Conservation (phyloP, 352 stramenopile genomes). For the Elongisporangium anandrum region DNA sequence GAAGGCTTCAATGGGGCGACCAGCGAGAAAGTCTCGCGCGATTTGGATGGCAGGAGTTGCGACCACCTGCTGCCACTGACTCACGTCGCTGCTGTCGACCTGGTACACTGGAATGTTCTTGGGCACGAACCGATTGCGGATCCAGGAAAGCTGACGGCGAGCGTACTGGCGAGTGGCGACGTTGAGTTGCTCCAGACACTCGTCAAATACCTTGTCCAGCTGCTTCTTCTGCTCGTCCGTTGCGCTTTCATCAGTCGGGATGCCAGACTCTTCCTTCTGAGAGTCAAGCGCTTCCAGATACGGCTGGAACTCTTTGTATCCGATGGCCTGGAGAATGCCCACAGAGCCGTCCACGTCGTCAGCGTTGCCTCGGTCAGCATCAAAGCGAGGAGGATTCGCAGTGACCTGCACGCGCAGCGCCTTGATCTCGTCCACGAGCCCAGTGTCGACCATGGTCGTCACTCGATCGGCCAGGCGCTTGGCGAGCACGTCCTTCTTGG, state of each 20-base stretch:
- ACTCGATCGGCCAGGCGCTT: constrained; percentile 67
- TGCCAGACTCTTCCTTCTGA: constrained; percentile 6
- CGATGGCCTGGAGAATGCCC: constrained; percentile 86
- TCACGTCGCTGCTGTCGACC: constrained; percentile 76
- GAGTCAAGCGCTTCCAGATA: constrained; percentile 68
- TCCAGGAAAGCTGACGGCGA: constrained; percentile 83
- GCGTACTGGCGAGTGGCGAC: constrained; percentile 82
- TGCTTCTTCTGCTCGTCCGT: constrained; percentile 14
- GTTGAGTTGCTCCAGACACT: constrained; percentile 77
- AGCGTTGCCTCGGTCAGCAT: constrained; percentile 8
- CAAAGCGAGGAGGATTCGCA: constrained; percentile 35
- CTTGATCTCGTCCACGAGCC: constrained; percentile 79
- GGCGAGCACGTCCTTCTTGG: constrained; percentile 54
- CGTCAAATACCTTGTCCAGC: constrained; percentile 37
- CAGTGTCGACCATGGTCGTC: constrained; percentile 73
- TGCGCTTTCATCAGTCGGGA: not conserved
- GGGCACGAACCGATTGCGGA: constrained; percentile 82
- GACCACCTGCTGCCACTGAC: constrained; percentile 50
- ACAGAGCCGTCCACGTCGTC: constrained; percentile 42
- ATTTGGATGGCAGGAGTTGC: constrained; percentile 61
- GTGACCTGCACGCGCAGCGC: constrained; percentile 40
- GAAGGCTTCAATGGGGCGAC: constrained; percentile 19
- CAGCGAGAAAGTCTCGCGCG: constrained; percentile 45
- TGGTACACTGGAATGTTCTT: constrained; percentile 85
- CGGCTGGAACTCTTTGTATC: constrained; percentile 89